A percentile compares a stretch with the other conserved stretches of the same genome.
Evolutionary conservation across 2,329 filamentous ascomycete species (phyloP).

Genomic region (Paecilomyces sp.): DNA sequence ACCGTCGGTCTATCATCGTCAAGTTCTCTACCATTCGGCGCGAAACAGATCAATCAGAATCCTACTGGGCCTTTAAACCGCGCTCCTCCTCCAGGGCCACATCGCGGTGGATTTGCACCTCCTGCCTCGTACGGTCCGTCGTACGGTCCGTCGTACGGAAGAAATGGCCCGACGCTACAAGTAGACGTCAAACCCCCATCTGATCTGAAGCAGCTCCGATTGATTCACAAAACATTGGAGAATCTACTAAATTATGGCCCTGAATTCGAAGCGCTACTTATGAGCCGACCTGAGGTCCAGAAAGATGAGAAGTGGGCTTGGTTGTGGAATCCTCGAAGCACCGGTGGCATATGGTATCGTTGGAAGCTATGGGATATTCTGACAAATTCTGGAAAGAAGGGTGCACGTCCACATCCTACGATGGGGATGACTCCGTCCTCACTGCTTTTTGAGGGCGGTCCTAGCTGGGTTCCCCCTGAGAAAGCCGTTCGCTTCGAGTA

Average conservation of each 20-base stretch:
- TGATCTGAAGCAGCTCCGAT: constrained; percentile 68
- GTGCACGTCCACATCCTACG: constrained; percentile 28
- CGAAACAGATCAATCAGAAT: constrained; percentile 54
- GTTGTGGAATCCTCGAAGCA: constrained; percentile 78
- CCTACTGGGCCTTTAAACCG: constrained; percentile 41
- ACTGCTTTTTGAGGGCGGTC: constrained; percentile 64
- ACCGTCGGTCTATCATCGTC: constrained; percentile 40
- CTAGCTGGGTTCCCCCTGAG: constrained; percentile 71
- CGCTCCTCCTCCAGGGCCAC: constrained; percentile 41
- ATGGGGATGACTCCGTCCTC: constrained; percentile 48
- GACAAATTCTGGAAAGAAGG: constrained; percentile 51
- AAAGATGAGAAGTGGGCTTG: constrained; percentile 86
- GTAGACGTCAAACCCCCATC: constrained; percentile 68
- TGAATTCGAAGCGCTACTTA: constrained; percentile 85
- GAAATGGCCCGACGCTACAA: constrained; percentile 48
- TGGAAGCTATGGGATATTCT: constrained; percentile 85
- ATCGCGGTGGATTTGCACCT: constrained; percentile 64
- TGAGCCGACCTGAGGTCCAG: constrained; percentile 78
- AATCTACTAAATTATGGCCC: constrained; percentile 70
- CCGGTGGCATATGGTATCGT: constrained; percentile 81
- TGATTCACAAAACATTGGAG: constrained; percentile 86
- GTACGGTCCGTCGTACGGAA: constrained; percentile 47
- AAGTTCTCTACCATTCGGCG: constrained; percentile 66
- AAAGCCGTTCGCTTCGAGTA: constrained; percentile 74
- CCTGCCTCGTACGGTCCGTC: constrained; percentile 64